Evolutionary conservation across 768 basidiomycete genomes (phyloP), one percentile per base, ranked within the genome.

Genomic region (Termitomyces sp.): DNA sequence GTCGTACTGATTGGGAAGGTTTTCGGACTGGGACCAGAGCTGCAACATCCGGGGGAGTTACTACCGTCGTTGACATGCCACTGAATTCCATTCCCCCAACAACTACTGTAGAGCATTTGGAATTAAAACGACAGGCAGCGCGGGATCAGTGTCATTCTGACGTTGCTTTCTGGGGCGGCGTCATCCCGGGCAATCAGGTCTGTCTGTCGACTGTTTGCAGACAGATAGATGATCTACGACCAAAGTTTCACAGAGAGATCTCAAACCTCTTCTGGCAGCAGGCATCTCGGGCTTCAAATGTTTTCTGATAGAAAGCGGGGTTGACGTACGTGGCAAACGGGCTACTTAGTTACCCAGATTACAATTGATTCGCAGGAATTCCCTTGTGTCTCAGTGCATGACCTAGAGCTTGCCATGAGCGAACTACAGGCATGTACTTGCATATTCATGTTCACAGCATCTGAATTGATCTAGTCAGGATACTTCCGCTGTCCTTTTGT

Each of bases 221-320:
- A 16, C n/a, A 12, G n/a, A 8, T n/a, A 13, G 13, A 57, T 41
- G 20, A 41, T 39, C 12, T 6, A 39, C 18, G 22, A 20, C 18
- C 6, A 9, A 42, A 7, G 12, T 34, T 48, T 30, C 20, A 46
- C 62, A 95, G 93, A 69, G 71, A 45, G 81, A 95, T 65, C 81
- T 99, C 46, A 79, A 78, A 58, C 85, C 88, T n/a, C 77, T 98
- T 45, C 75, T 95, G 15, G 69, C 81, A 33, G 82, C 83, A 34
- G 95, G 97, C 6, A 90, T 97, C 33, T 91, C 88, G 74, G 96
- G 96, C 0, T 98, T 98, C 80, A 98, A 98, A 71, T 97, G 95
- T 69, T 98, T 98, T 72, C 75, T 98, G 64, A 95, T 95, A 61
- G 89, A 96, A 63, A 96, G 94, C 66, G 96, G 97, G 27, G 95